Evolutionary conservation across 306 rosid genomes (phyloP), one percentile per base, ranked within the genome.

Genomic region (Quercus robur): DNA sequence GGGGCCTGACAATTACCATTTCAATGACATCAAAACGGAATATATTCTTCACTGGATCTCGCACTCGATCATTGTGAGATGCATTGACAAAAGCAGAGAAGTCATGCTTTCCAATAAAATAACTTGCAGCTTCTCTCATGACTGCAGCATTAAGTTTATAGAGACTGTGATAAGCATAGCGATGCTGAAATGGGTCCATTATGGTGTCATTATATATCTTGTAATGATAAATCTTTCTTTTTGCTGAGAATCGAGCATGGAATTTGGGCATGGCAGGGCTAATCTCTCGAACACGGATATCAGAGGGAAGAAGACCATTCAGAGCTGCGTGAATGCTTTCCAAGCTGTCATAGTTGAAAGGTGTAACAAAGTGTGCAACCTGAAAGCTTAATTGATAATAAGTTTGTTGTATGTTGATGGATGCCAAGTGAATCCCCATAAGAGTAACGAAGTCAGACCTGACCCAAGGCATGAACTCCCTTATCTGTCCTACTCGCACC

Each of bases 391-490:
- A 90, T 75, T 26, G 52, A 64, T 54, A 18, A 71, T 77, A 77
- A 81, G 89, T 75, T 74, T 74, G 69, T 64, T 73, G 73, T 74
- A 75, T 71, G 28, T 33, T 31, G 71, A 68, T 44, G 33, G 19
- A 78, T 73, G 57, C 56, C 5, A 26, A 11, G 49, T 51, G 56
- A 75, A 82, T 56, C 74, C 14, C 71, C 70, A 20, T 28, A 73
- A 64, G 49, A 81, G 86, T 52, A 75, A 78, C 51, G 80, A 79
- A 77, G 70, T 78, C 87, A 38, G 88, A 94, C 99, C 99, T 95
- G 99, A 79, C 98, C 97, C 94, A 91, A 91, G 21, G 99, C 98
- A 83, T 95, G 98, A 62, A 95, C 98, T 81, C 99, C 97, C 31
- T 83, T 70, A 85, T 95, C 99, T 3, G 98, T 95, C 82, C 99